Evolutionary conservation across 805 yeast species (phyloP).

Genomic region (Ogataea methanolica): DNA sequence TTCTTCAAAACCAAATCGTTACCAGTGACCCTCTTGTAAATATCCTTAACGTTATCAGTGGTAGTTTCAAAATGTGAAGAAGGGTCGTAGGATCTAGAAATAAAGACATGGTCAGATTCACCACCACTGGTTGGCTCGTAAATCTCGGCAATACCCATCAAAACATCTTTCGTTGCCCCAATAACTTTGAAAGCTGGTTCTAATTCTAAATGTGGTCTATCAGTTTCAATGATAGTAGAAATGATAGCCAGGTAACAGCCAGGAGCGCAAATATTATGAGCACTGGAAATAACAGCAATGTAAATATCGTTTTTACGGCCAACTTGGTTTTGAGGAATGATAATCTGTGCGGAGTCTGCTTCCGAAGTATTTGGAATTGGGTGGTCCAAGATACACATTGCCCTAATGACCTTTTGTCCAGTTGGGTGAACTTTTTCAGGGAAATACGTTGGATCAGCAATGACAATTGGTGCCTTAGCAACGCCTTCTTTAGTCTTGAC

Average conservation of each 20-base stretch:
- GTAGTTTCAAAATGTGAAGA: constrained; percentile 93
- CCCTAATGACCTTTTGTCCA: constrained; percentile 73
- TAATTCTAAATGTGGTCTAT: constrained; percentile 84
- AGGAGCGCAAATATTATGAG: constrained; percentile 85
- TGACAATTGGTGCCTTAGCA: constrained; percentile 88
- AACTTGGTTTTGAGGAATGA: constrained; percentile 95
- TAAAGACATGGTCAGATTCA: constrained; percentile 65
- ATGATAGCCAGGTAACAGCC: constrained; percentile 91
- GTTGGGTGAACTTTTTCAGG: constrained; percentile 74
- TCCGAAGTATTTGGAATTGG: constrained; percentile 79
- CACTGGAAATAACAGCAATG: constrained; percentile 82
- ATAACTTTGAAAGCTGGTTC: constrained; percentile 91
- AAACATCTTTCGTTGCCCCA: constrained; percentile 73
- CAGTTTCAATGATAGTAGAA: constrained; percentile 92
- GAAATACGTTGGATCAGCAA: constrained; percentile 97
- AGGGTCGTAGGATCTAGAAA: constrained; percentile 90
- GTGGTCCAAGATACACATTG: constrained; percentile 85
- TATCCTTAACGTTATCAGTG: constrained; percentile 94
- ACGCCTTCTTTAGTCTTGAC: constrained; percentile 88
- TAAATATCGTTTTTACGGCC: constrained; percentile 92
- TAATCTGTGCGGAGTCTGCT: constrained; percentile 86
- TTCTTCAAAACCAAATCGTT: constrained; percentile 84
- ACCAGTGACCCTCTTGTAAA: constrained; percentile 88
- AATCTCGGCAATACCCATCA: constrained; percentile 91
- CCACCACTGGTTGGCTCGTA: constrained; percentile 89